These are phyloP conservation scores for Vitis vinifera DNA, from an alignment of 164 flowering plant species.

Conservation along the genomic window DNA sequence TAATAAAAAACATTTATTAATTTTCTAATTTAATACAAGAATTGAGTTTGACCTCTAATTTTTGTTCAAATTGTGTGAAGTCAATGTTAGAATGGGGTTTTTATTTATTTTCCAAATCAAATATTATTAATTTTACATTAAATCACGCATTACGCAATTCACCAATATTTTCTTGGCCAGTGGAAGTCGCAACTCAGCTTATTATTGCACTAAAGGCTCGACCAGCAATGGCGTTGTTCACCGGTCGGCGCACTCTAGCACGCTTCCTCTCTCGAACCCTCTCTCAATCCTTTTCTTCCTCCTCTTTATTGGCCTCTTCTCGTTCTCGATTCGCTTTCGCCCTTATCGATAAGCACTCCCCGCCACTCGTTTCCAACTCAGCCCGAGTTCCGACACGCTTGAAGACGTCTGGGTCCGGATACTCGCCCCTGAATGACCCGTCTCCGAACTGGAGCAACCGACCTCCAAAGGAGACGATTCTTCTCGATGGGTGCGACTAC, in stretches of 20 bases:
- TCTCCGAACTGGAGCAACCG: slow-evolving; percentile 97
- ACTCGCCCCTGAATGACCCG: slow-evolving; percentile 89
- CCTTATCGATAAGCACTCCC: slow-evolving; percentile 13
- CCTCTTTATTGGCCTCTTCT: slow-evolving; percentile 17
- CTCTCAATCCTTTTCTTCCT: slow-evolving; percentile 16
- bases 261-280: slow-evolving; percentile 26
- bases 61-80: no score
- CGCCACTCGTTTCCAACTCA: slow-evolving; percentile 18
- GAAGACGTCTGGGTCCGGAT: slow-evolving; percentile 69
- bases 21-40: no score
- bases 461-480: slow-evolving; percentile 93
- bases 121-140: no score
- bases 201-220: no score
- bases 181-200: no score
- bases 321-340: slow-evolving; percentile 29
- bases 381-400: slow-evolving; percentile 34
- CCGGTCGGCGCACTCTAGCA: slow-evolving; percentile 42
- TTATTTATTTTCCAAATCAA: no score
- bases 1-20: no score
- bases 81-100: no score
- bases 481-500: slow-evolving; percentile 93
- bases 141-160: no score
- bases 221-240: slow-evolving; percentile 36
- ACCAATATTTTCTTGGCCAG: no score
- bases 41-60: no score